Percentiles rank a stretch among this genome's conserved stretches.
Conservation (phyloP, 139 green algal species). For the Marvania coccoides region DNA sequence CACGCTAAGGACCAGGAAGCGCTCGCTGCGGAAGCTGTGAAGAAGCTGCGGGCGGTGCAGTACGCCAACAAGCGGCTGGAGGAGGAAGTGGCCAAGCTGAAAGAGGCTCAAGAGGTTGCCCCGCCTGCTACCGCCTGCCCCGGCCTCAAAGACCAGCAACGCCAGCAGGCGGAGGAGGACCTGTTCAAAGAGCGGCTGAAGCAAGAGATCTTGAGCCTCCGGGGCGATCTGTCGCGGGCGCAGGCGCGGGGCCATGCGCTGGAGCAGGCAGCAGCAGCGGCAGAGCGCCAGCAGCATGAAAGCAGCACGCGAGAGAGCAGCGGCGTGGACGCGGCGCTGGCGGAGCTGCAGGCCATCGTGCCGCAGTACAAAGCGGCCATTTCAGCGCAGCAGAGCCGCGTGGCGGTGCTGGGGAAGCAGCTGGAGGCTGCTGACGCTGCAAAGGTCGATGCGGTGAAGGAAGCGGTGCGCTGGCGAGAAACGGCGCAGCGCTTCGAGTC, state of each 20-base stretch:
- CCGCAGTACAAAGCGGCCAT: slow-evolving; percentile 20
- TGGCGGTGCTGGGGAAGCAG: slow-evolving; percentile 8
- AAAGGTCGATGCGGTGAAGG: neutral
- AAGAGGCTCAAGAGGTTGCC: slow-evolving; percentile 16
- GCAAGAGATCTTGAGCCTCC: too few species aligned
- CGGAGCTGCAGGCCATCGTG: slow-evolving; percentile 17
- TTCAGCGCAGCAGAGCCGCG: slow-evolving; percentile 8
- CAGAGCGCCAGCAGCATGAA: neutral
- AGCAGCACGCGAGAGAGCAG: neutral
- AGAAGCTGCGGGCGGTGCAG: slow-evolving; percentile 14
- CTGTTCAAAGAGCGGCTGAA: too few species aligned
- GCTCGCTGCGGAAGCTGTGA: neutral
- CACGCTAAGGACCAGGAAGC: slow-evolving; percentile 33
- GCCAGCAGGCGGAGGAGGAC: slow-evolving; percentile 24
- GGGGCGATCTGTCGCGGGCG: too few species aligned
- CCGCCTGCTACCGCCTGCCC: slow-evolving; percentile 10
- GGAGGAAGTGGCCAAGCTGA: slow-evolving; percentile 30
- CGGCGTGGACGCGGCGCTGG: slow-evolving; percentile 22
- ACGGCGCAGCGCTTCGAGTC: slow-evolving; percentile 7
- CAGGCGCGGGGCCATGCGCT: too few species aligned
- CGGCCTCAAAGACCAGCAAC: slow-evolving; percentile 15
- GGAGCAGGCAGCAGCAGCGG: neutral
- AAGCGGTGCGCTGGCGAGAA: slow-evolving; percentile 9
- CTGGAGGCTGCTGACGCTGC: slow-evolving; percentile 1
- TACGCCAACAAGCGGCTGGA: slow-evolving; percentile 52